These are phyloP conservation scores for Gentiana straminea DNA, from an alignment of 257 asterid species.

Conservation along the genomic window DNA sequence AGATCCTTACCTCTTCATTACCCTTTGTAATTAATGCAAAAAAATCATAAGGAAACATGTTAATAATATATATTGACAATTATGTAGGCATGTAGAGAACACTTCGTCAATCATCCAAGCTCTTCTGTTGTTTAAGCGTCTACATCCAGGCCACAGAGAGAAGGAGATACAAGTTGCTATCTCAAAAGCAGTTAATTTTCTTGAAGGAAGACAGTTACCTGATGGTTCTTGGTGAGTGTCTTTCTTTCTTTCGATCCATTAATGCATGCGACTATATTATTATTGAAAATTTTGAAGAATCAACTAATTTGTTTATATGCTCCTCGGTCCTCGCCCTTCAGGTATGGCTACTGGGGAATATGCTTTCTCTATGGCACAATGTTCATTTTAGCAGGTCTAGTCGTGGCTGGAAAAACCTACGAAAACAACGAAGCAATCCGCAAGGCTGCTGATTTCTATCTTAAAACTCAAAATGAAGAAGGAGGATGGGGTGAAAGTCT, in stretches of 20 bases:
- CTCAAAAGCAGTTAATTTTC: conserved; percentile 30
- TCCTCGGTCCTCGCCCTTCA: background rate
- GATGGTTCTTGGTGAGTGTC: conserved; percentile 64
- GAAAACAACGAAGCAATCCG: conserved; percentile 40
- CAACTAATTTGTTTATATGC: too few species aligned
- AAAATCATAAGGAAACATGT: too few species aligned
- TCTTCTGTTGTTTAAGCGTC: conserved; percentile 40
- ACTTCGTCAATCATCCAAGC: conserved; percentile 44
- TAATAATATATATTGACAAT: background rate
- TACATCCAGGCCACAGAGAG: conserved; percentile 57
- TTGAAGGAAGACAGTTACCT: conserved; percentile 46
- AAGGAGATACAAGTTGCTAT: conserved; percentile 51
- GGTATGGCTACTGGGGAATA: conserved; percentile 84
- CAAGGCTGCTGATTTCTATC: conserved; percentile 41
- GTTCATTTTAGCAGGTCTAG: conserved; percentile 42
- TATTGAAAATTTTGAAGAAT: background rate
- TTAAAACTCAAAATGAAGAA: conserved; percentile 53
- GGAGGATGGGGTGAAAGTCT: conserved; percentile 91
- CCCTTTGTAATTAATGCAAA: too few species aligned
- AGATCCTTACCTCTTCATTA: conserved; percentile 7
- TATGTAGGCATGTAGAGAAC: conserved; percentile 49
- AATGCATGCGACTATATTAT: background rate
- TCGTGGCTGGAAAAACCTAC: conserved; percentile 45
- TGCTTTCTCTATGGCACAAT: conserved; percentile 72
- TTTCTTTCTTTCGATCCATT: too few species aligned